Percentiles rank a stretch among this genome's conserved stretches.
Evolutionary conservation across 1,284 basidiomycete species (phyloP).

Genomic region (Bothia castanella): DNA sequence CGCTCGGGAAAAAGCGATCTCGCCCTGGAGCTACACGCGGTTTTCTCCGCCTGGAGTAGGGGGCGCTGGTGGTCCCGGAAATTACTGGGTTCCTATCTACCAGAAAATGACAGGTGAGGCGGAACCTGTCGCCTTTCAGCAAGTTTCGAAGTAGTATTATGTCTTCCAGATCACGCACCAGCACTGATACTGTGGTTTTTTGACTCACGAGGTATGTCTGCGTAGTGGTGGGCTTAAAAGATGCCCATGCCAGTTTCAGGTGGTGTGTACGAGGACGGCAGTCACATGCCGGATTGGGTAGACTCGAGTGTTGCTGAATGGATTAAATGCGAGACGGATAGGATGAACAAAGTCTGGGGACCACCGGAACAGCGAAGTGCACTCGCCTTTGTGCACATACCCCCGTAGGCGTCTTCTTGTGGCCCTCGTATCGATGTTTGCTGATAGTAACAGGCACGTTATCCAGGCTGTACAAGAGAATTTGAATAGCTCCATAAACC

Average conservation of each 20-base stretch:
- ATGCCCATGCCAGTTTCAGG: conserved; percentile 34
- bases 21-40: conserved; percentile 62
- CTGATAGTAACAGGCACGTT: conserved; percentile 39
- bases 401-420: conserved; percentile 41
- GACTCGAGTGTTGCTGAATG: conserved; percentile 57
- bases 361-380: conserved; percentile 47
- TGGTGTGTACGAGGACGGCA: conserved; percentile 45
- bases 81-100: conserved; percentile 67
- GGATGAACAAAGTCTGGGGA: conserved; percentile 53
- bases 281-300: conserved; percentile 59
- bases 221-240: neutral
- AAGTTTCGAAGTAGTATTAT: neutral
- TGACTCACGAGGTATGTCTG: conserved; percentile 55
- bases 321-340: conserved; percentile 49
- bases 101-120: conserved; percentile 29
- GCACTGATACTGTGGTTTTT: conserved; percentile 64
- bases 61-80: conserved; percentile 55
- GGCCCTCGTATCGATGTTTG: neutral
- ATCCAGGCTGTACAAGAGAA: conserved; percentile 49
- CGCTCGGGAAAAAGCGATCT: conserved; percentile 48
- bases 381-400: conserved; percentile 69
- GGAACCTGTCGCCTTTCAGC: neutral
- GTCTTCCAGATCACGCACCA: conserved; percentile 43
- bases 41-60: conserved; percentile 55
- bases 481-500: conserved; percentile 48